Conservation (phyloP, 2,329 filamentous ascomycete genomes). For the Neofusicoccum parvum region DNA sequence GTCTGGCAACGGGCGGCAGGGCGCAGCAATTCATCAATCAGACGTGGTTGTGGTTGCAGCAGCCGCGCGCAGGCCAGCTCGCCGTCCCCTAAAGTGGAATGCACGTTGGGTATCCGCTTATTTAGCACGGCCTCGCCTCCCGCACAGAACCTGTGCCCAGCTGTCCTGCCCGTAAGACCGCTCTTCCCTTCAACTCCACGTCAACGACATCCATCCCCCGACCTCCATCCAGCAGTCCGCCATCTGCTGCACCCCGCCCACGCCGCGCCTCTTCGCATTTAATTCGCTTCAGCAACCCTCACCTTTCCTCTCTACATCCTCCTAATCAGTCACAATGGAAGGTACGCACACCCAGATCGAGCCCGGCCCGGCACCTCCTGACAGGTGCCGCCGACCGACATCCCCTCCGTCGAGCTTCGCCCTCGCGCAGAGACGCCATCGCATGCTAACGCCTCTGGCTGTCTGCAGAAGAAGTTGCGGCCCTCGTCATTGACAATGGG, state of each 20-base stretch:
- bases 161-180: conserved; percentile 40
- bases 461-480: conserved; percentile 94
- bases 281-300: conserved; percentile 22
- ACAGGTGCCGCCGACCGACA: conserved; percentile 24
- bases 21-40: neutral
- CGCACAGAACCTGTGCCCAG: conserved; percentile 34
- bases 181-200: conserved; percentile 37
- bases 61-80: conserved; percentile 20
- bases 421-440: neutral
- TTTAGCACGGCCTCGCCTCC: conserved; percentile 45
- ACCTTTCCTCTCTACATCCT: conserved; percentile 23
- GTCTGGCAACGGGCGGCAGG: too few species aligned
- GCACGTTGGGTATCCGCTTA: conserved; percentile 36
- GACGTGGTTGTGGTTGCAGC: conserved; percentile 14
- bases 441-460: conserved; percentile 37
- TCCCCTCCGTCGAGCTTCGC: neutral
- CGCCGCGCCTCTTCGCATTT: conserved; percentile 27
- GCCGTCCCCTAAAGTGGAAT: conserved; percentile 20
- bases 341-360: conserved; percentile 55
- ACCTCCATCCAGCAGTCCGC: conserved; percentile 20
- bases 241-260: conserved; percentile 29
- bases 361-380: conserved; percentile 29
- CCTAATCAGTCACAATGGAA: conserved; percentile 58
- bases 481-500: conserved; percentile 99
- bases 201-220: conserved; percentile 21